Evolutionary conservation across 495 filamentous ascomycete genomes (phyloP), one percentile per base, ranked within the genome.

Genomic region (Aspergillus affinis): DNA sequence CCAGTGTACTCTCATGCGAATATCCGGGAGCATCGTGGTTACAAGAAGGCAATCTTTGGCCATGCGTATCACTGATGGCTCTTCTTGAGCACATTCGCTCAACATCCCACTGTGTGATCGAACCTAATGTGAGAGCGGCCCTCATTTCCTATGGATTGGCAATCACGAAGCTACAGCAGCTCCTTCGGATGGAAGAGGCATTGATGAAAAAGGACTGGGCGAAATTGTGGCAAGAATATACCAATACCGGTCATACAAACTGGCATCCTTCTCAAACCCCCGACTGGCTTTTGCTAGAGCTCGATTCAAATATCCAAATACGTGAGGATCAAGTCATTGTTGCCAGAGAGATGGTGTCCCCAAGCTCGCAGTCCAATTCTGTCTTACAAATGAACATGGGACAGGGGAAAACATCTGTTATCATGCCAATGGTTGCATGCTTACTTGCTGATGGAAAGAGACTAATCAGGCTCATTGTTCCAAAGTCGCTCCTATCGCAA

Each of bases 361-460:
- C 87, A 0, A 62, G 62, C 0, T 70, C 64, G 0, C 69, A 60
- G 0, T 30, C 58, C 0, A 90, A 86, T 64, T 67, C 77, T 0
- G 83, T 86, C 13, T 75, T 90, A 69, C 88, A 91, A 64, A 73
- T 92, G 54, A 90, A 90, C 62, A 91, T 91, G 88, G 88, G 88
- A 0, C 81, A 89, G 65, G 88, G 89, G 0, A 92, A 92, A 64
- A 86, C 86, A 0, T 86, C 86, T 0, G 82, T 90, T 2, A 89
- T 92, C 55, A 80, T 90, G 4, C 87, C 88, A 0, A 82, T 87
- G 46, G 81, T 87, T 8, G 79, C 84, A 6, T 76, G 78, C 0
- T 69, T 72, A 3, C 65, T 90, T 17, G 86, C 86, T 0, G 69
- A 90, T 62, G 73, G 75, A 0, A 59, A 61, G 0, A 75, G 69